Base-by-base conservation (phyloP, 352 stramenopile genomes). In the Phytophthora colocasiae region DNA sequence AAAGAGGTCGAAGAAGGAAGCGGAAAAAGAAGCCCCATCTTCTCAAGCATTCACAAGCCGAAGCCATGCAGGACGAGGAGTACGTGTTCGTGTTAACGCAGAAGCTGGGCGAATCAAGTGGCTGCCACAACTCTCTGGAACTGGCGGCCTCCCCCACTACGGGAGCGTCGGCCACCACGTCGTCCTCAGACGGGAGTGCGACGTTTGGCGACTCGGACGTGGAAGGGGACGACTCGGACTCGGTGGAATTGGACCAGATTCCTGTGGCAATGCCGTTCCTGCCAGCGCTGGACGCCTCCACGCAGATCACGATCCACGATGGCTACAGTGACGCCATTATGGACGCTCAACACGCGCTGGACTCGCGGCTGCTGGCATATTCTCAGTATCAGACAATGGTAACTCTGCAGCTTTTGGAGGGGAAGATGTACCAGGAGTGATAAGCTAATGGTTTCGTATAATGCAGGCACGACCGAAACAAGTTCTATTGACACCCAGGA, bases 361-460 rank as follows among this genome's bases (percentile, higher is more conserved):
- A 94, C 66, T 91, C 86, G 43, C 86, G 86, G 34, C 71, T 95
- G 27, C 48, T 95, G 41, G 85, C 87, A 47, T 96, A 92, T 52
- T 96, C 87, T 8, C 87, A 91, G 63, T 96, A 96, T 62, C 84
- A 91, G 47, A 77, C 79, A 74, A 94, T 94, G 72, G 83, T 91
- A 57, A 38, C 45, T 11, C 19, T 49, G 8, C 8, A 44, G 6
- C 10, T 32, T 17, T 26, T 29, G 31, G 15, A 14, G 12, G 24
- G 6, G 32, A 14, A 17, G 32, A 41, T 39, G 27, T 24, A n/a
- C 29, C 9, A 8, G 27, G 1, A 26, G 17, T 7, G 10, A 53
- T 22, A 27, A 19, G 12, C 29, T 59, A 29, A 50, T 38, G 24
- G 4, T 48, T 58, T 26, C 68, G 36, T 27, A 14, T 27, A 10